These are phyloP conservation scores for Geotrichum histeridarum DNA, from an alignment of 1,139 yeast genomes.

Conservation along the genomic window DNA sequence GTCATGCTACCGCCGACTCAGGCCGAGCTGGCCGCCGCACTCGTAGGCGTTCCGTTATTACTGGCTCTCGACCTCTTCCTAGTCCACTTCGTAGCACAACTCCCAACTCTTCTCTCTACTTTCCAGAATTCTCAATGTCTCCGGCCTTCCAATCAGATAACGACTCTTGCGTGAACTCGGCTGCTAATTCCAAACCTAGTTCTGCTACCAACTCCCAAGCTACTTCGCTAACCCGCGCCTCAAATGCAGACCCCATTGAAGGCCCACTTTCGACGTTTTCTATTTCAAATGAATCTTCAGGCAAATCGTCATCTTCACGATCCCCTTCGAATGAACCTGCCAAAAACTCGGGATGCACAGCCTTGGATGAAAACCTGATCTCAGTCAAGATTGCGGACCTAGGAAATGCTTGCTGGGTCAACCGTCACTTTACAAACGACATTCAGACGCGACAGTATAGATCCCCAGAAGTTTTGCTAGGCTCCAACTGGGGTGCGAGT, in stretches of 20 bases:
- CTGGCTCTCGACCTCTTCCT: slow-evolving; percentile 84
- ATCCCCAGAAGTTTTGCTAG: slow-evolving; percentile 69
- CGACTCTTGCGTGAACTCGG: neutral
- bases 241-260: slow-evolving; percentile 19
- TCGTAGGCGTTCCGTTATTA: slow-evolving; percentile 61
- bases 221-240: slow-evolving; percentile 7
- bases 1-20: slow-evolving; percentile 9
- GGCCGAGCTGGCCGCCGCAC: slow-evolving; percentile 19
- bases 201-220: slow-evolving; percentile 18
- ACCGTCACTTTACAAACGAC: slow-evolving; percentile 72
- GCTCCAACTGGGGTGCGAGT: slow-evolving; percentile 75
- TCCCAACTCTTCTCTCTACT: slow-evolving; percentile 22
- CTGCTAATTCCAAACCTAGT: slow-evolving; percentile 1
- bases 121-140: slow-evolving; percentile 28
- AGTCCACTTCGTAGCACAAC: slow-evolving; percentile 51
- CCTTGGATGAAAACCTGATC: slow-evolving; percentile 39
- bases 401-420: slow-evolving; percentile 77
- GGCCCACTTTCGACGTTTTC: slow-evolving; percentile 18
- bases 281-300: neutral
- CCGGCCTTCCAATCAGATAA: slow-evolving; percentile 19
- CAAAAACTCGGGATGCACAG: slow-evolving; percentile 21
- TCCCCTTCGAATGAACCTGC: slow-evolving; percentile 16
- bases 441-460: slow-evolving; percentile 85
- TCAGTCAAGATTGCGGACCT: slow-evolving; percentile 73
- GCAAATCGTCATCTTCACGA: slow-evolving; percentile 6